A percentile compares a stretch with the other conserved stretches of the same genome.
Conservation (phyloP, 768 basidiomycete species). For the Chiua virens region DNA sequence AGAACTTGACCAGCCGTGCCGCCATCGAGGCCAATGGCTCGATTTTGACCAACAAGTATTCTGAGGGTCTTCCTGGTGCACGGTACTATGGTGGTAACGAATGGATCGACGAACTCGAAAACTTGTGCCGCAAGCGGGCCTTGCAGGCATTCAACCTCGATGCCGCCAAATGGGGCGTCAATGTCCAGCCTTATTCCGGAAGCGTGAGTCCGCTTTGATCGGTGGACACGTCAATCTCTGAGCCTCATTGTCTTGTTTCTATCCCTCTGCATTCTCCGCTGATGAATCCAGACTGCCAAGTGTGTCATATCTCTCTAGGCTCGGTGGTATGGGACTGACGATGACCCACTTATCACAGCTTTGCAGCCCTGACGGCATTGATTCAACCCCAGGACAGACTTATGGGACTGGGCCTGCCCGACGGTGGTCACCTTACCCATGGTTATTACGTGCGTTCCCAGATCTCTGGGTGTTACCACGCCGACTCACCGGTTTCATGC, state of each 20-base stretch:
- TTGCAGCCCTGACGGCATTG: conserved; percentile 93
- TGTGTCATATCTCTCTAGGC: conserved; percentile 36
- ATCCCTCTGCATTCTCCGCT: not conserved
- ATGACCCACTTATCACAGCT: conserved; percentile 49
- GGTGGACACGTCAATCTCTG: not conserved
- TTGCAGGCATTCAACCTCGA: conserved; percentile 96
- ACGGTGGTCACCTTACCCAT: conserved; percentile 96
- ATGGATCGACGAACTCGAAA: conserved; percentile 94
- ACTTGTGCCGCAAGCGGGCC: conserved; percentile 92
- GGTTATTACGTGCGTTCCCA: conserved; percentile 80
- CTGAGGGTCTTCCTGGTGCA: conserved; percentile 97
- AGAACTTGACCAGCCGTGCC: conserved; percentile 96
- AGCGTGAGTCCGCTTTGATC: conserved; percentile 52
- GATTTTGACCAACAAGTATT: conserved; percentile 99
- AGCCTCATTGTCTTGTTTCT: conserved; percentile 15
- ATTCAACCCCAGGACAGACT: conserved; percentile 96
- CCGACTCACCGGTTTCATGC: conserved; percentile 7
- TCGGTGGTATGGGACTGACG: not conserved
- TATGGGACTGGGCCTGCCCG: conserved; percentile 98
- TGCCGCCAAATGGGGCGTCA: conserved; percentile 92
- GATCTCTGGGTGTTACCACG: not conserved
- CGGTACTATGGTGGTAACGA: conserved; percentile 99
- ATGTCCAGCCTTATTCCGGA: conserved; percentile 98
- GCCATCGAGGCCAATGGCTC: conserved; percentile 99
- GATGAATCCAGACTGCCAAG: conserved; percentile 74